Base-by-base conservation (phyloP, 23 red algal species). In the Pyropia haitanensis region DNA sequence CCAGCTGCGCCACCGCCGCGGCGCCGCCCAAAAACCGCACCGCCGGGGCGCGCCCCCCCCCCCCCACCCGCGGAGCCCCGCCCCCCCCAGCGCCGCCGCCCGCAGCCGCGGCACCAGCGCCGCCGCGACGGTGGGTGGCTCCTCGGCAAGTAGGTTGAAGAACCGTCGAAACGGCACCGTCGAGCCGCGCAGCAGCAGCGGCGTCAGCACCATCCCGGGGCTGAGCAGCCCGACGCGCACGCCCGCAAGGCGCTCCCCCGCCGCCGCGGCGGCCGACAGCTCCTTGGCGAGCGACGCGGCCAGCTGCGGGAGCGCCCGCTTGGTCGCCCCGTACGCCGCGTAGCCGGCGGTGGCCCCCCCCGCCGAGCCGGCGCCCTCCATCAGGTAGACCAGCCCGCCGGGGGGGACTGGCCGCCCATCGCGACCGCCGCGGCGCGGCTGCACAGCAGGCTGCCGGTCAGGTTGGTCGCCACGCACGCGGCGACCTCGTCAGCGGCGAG, bases 141-240 rank as follows among this genome's bases (percentile, higher is more conserved):
- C 79, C 56, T 95, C 89, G 2, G 89, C 89, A 10, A 95, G 60
- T 14, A 85, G 54, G 60, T 95, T 95, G 68, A 95, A 95, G 14
- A 95, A 68, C 5, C 23, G 28, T 5, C 79, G 55, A 21, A 61
- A 54, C 26, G 50, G 23, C 20, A 66, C 67, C 3, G 76, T 80
- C 55, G 76, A 80, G 14, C 58, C 89, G 17, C 60, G 59, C 48
- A 95, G 75, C 69, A 95, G 49, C 34, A 95, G 57, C n/a, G 86
- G 80, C 16, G 89, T 95, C 49, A 95, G 65, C 49, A 95, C 80
- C 79, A 95, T 85, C 18, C 89, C 89, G 19, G 89, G 89, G n/a
- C 66, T 75, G 22, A 95, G 33, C 23, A 54, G 39, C 49, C 80
- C 80, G 29, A 86, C 77, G 28, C 72, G 61, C 2, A 80, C 56